These are phyloP conservation scores for Gloeopeniophorella convolvens DNA, from an alignment of 768 basidiomycete genomes.

Conservation along the genomic window DNA sequence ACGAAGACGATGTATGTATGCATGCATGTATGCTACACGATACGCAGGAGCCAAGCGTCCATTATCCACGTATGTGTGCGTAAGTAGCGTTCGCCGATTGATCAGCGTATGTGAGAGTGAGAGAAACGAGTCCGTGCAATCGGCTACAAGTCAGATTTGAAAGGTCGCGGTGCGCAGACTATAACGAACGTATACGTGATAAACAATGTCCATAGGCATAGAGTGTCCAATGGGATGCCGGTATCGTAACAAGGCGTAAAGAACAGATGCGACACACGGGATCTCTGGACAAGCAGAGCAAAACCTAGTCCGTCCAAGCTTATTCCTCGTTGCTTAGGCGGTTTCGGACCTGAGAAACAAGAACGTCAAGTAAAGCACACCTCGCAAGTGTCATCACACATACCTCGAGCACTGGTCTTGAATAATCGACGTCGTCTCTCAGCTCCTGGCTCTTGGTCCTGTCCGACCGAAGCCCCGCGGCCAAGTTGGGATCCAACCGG, in stretches of 20 bases:
- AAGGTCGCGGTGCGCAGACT: neutral
- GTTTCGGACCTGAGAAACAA: neutral
- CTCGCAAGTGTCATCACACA: neutral
- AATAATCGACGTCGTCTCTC: conserved; percentile 10
- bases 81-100: no score
- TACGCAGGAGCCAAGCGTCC: neutral
- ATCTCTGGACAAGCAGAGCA: neutral
- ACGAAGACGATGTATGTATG: no score
- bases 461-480: neutral
- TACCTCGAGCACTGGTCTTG: conserved; percentile 10
- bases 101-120: neutral
- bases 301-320: neutral
- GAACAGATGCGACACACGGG: no score
- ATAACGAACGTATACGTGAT: no score
- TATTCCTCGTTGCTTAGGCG: neutral
- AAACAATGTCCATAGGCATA: no score
- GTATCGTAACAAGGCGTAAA: no score
- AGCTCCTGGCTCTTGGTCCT: neutral
- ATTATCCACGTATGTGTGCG: no score
- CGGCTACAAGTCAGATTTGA: neutral
- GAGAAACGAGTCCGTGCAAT: conserved; percentile 1
- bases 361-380: neutral
- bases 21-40: no score
- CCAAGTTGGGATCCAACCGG: conserved; percentile 7
- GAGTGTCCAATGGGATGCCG: no score